Base-by-base conservation (phyloP, 306 rosid genomes). In the Fragaria ananassa region DNA sequence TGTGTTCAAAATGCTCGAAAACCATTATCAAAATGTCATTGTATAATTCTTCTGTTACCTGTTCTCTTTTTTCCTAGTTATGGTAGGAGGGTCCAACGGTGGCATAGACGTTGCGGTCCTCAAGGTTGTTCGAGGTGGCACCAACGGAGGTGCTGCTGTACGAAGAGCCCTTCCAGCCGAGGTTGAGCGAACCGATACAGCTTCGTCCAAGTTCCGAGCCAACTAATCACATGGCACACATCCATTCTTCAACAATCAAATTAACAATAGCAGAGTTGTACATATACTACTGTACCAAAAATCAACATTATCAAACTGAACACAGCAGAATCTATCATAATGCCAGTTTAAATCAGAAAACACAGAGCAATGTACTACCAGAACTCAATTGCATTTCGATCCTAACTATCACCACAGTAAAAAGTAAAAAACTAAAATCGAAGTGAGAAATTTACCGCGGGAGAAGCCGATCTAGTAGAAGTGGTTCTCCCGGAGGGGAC, bases 31-130 rank as follows among this genome's bases (percentile, higher is more conserved):
- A 23, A 53, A 31, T 50, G 10, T 31, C 35, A 31, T n/a, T 39
- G 7, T 6, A 39, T 5, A 39, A 39, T 39, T 6, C 42, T 5
- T 39, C 42, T 39, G 42, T 39, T 39, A 91, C 97, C 95, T 84
- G 78, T 82, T 90, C 50, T 85, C 92, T 68, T 81, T 88, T 66
- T 79, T 82, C 57, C 82, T 81, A 76, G 25, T 86, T 68, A 63
- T 49, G 44, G 75, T 45, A 68, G 89, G 88, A 75, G 91, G 82
- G 65, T 91, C 98, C 61, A 83, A 46, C 18, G 89, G 85, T 5
- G 89, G 98, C 85, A 86, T 31, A 10, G 90, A 82, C 66, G 85
- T 80, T 13, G 89, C 90, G 15, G 90, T 80, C 88, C 90, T 86
- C 73, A 84, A 42, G 12, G 89, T 75, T 58, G 83, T 76, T 82